These are phyloP conservation scores for Claviceps sp. DNA, from an alignment of 2,329 filamentous ascomycete genomes.

Conservation along the genomic window DNA sequence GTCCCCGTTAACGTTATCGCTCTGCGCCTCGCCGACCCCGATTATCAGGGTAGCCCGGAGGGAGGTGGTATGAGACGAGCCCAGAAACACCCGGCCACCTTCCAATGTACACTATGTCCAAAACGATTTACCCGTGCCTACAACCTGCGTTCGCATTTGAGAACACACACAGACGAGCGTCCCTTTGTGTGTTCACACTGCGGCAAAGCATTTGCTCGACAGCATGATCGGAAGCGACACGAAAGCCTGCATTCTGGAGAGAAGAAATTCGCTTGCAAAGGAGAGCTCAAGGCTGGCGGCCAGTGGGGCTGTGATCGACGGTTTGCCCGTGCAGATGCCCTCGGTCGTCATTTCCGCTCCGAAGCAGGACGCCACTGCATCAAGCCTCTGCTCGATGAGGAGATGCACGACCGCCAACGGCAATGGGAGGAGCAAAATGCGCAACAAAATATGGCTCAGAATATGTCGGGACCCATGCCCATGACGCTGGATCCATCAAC, in stretches of 20 bases:
- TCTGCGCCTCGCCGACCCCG: conserved; percentile 80
- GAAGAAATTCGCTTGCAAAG: conserved; percentile 97
- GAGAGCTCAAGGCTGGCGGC: conserved; percentile 68
- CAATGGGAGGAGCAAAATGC: conserved; percentile 60
- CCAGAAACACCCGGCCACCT: conserved; percentile 95
- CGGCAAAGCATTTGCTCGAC: conserved; percentile 90
- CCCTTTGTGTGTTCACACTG: conserved; percentile 97
- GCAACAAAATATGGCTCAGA: conserved; percentile 50
- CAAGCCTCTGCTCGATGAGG: conserved; percentile 91
- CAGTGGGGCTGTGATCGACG: conserved; percentile 88
- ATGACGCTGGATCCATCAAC: conserved; percentile 48
- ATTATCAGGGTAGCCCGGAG: conserved; percentile 55
- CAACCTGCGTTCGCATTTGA: conserved; percentile 86
- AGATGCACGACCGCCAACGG: conserved; percentile 70
- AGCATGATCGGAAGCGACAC: conserved; percentile 94
- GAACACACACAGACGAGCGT: conserved; percentile 92
- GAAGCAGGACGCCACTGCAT: conserved; percentile 95
- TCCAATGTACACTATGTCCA: conserved; percentile 85
- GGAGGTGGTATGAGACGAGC: conserved; percentile 61
- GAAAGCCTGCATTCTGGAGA: conserved; percentile 93
- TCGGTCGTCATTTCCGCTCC: conserved; percentile 88
- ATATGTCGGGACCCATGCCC: conserved; percentile 38
- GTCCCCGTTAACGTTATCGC: conserved; percentile 58
- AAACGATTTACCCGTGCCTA: conserved; percentile 96
- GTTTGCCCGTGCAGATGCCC: conserved; percentile 88